These are phyloP conservation scores for Eucalyptus dawsonii DNA, from an alignment of 345 rosid genomes.

Conservation along the genomic window DNA sequence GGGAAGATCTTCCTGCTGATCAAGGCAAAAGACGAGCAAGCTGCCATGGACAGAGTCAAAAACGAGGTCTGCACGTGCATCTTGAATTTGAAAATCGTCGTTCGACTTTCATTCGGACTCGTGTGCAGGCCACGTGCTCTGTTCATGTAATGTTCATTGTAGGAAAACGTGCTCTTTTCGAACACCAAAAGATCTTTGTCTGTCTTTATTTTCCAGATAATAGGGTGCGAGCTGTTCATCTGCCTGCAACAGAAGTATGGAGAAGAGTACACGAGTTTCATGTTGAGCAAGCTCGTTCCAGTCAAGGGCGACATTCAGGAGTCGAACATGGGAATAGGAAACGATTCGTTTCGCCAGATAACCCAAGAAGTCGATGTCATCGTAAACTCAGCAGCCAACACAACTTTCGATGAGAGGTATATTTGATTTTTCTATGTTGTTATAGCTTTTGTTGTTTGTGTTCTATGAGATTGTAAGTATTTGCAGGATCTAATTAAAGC, in stretches of 20 bases:
- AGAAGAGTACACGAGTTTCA: not conserved
- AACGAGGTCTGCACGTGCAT: not conserved
- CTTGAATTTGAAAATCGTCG: not conserved
- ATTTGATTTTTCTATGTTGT: not conserved
- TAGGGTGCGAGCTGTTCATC: not conserved
- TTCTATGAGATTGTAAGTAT: not conserved
- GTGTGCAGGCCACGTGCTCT: not conserved
- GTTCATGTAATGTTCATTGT: not conserved
- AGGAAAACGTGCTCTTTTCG: not conserved
- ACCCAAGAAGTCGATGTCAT: slow-evolving; percentile 11
- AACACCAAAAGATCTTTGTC: not conserved
- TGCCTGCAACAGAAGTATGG: not conserved
- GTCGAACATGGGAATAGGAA: not conserved
- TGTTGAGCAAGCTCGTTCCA: slow-evolving; percentile 1
- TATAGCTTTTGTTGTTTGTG: not conserved
- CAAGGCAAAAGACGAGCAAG: not conserved
- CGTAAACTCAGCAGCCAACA: slow-evolving; percentile 15
- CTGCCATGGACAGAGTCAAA: not conserved
- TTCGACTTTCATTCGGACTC: not conserved
- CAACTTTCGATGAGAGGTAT: not conserved
- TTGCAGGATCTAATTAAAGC: not conserved
- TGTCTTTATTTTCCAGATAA: not conserved
- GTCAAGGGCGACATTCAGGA: not conserved
- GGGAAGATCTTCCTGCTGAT: slow-evolving; percentile 1
- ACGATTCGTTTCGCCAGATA: not conserved